These are phyloP conservation scores for Ceriops zippeliana DNA, from an alignment of 345 rosid genomes.

Conservation along the genomic window DNA sequence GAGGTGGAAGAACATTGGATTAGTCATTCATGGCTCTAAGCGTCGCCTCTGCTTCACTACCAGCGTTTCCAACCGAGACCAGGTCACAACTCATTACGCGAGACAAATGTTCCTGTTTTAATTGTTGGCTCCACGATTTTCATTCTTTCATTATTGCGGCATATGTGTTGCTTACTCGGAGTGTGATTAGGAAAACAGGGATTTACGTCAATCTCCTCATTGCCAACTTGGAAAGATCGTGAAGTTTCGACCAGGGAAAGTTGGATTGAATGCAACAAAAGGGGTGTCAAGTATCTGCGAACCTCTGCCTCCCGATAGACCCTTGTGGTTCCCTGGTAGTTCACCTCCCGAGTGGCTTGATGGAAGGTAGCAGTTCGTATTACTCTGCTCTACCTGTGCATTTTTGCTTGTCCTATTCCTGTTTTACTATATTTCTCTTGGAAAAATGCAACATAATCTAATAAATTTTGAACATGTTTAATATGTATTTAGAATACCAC, in stretches of 20 bases:
- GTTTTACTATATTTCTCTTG: background rate
- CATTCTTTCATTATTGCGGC: no score
- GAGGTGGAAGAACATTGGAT: background rate
- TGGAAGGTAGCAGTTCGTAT: conserved; percentile 53
- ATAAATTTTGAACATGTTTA: background rate
- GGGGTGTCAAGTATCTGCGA: conserved; percentile 79
- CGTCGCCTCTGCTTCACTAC: conserved; percentile 32
- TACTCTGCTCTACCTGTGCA: background rate
- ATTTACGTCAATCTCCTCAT: conserved; percentile 11
- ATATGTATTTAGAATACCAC: background rate
- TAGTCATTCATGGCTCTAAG: conserved; percentile 39
- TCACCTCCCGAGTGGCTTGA: conserved; percentile 89
- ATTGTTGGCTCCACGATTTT: background rate
- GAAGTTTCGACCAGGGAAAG: conserved; percentile 8
- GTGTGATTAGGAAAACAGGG: conserved; percentile 16
- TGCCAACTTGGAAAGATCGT: conserved; percentile 2
- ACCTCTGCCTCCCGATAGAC: conserved; percentile 95
- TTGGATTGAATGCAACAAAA: conserved; percentile 53
- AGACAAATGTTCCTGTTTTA: background rate
- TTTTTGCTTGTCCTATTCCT: background rate
- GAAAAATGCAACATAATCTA: background rate
- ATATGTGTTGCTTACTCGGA: background rate
- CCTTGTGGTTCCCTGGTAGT: conserved; percentile 92
- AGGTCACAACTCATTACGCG: conserved; percentile 17
- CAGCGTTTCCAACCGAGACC: conserved; percentile 16